Evolutionary conservation across 495 filamentous ascomycete genomes (phyloP).

Genomic region (Melanomma pulvis-pyrius): DNA sequence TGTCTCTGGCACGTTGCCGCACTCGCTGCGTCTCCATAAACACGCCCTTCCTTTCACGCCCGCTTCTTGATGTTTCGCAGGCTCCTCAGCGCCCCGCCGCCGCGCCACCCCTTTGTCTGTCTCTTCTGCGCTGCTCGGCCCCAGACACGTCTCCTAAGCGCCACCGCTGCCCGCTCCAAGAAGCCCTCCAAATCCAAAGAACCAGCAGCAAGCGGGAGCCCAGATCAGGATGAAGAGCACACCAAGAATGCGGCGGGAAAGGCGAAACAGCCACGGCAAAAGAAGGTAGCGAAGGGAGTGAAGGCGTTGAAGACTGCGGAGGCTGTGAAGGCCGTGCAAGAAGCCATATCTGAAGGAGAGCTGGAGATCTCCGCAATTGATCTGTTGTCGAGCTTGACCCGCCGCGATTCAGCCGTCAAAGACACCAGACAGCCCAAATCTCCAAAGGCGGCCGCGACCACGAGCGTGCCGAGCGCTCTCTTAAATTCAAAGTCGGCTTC

Average conservation of each 20-base stretch:
- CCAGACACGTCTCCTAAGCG: not conserved
- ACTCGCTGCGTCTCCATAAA: not conserved
- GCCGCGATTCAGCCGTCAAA: not conserved
- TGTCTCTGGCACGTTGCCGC: not conserved
- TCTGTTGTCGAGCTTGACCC: not conserved
- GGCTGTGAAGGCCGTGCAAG: not conserved
- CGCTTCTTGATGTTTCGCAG: slow-evolving; percentile 12
- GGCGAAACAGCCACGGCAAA: not conserved
- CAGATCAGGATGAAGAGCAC: not conserved
- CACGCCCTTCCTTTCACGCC: not conserved
- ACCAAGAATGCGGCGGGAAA: not conserved
- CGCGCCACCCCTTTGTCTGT: slow-evolving; percentile 8
- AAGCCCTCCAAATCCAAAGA: not conserved
- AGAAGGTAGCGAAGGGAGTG: not conserved
- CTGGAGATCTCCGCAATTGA: not conserved
- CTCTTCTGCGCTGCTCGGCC: slow-evolving; percentile 1
- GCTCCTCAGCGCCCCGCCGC: not conserved
- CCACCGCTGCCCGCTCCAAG: not conserved
- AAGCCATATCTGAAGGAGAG: not conserved
- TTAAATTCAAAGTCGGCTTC: too few relatives aligned
- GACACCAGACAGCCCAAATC: not conserved
- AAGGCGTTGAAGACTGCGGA: too few relatives aligned
- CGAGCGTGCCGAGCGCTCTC: too few relatives aligned
- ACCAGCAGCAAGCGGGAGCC: slow-evolving; percentile 4
- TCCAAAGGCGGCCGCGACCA: not conserved